Evolutionary conservation across 495 filamentous ascomycete genomes (phyloP).

Genomic region (Bacidia rubella): DNA sequence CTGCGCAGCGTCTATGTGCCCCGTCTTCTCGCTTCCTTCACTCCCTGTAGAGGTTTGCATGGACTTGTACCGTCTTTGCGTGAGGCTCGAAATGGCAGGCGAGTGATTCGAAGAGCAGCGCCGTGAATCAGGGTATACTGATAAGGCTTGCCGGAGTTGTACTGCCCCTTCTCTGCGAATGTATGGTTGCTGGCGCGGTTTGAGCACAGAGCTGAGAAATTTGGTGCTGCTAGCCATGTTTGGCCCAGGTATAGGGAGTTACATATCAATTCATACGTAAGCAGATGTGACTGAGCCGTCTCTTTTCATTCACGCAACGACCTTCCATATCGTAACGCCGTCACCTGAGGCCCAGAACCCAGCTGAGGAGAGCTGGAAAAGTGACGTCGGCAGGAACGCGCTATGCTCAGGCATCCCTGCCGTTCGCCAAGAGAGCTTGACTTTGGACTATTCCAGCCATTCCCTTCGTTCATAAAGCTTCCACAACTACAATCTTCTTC

Average conservation of each 20-base stretch:
- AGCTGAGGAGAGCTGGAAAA: not conserved
- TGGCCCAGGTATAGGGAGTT: too few relatives aligned
- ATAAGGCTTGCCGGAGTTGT: too few relatives aligned
- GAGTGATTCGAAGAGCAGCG: not conserved
- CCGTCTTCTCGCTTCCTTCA: slow-evolving; percentile 44
- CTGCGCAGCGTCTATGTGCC: slow-evolving; percentile 58
- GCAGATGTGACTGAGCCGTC: not conserved
- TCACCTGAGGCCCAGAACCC: not conserved
- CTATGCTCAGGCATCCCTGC: too few relatives aligned
- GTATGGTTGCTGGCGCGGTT: not conserved
- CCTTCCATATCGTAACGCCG: not conserved
- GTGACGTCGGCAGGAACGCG: not conserved
- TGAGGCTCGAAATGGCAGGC: not conserved
- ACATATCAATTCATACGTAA: too few relatives aligned
- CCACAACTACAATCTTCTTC: not conserved
- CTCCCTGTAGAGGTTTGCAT: slow-evolving; percentile 24
- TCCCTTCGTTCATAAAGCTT: not conserved
- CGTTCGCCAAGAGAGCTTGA: not conserved
- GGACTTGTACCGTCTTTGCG: slow-evolving; percentile 19
- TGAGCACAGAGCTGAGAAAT: not conserved
- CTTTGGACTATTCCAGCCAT: not conserved
- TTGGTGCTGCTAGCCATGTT: not conserved
- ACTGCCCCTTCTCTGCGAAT: too few relatives aligned
- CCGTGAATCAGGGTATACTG: too few relatives aligned
- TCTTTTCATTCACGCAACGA: not conserved